Base-by-base conservation (phyloP, 2,329 filamentous ascomycete genomes). In the Trichothecium roseum region DNA sequence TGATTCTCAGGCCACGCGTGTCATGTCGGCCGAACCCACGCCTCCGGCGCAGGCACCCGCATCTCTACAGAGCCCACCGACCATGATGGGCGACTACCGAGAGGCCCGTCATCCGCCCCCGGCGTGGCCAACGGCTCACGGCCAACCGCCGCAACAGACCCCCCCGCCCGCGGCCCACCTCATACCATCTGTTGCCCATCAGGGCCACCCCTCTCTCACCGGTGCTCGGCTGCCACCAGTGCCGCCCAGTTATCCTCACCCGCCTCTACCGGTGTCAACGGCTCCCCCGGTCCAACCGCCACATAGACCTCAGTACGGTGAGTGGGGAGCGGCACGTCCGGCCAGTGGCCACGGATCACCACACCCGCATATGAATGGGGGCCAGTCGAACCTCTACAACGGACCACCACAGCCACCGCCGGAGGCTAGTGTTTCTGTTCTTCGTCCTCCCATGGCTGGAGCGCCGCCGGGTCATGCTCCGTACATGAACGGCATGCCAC, bases 301-400 rank as follows among this genome's bases (percentile, higher is more conserved):
- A 5, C 47, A 46, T 26, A 44, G 48, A 32, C 45, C 57, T 29
- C n/a, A n/a, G n/a, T 69, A 60, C 47, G 52, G 51, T 29, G 68
- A 69, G 38, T 76, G 73, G 66, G 63, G 67, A 18, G 44, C 46
- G 18, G 44, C 46, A 37, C 66, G 68, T 15, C 61, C 63, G 12
- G 55, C 66, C 15, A 64, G 67, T 24, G 67, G 68, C 35, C 66
- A 69, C 40, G 62, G 63, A 27, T 61, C 70, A 4, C 56, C 63
- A 26, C 51, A 63, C 18, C 63, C 65, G 36, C 64, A 71, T 29
- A 47, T 72, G 31, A 77, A 74, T 45, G 67, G 69, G 26, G 68
- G 51, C 10, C 53, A 51, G 24, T 55, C 58, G 12, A 41, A 50
- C n/a, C 46, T 58, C 33, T 54, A 55, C 28, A 46, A 48, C 34